Evolutionary conservation across 352 stramenopile species (phyloP), one percentile per base, ranked within the genome.

Genomic region (Phytophthora uliginosa): DNA sequence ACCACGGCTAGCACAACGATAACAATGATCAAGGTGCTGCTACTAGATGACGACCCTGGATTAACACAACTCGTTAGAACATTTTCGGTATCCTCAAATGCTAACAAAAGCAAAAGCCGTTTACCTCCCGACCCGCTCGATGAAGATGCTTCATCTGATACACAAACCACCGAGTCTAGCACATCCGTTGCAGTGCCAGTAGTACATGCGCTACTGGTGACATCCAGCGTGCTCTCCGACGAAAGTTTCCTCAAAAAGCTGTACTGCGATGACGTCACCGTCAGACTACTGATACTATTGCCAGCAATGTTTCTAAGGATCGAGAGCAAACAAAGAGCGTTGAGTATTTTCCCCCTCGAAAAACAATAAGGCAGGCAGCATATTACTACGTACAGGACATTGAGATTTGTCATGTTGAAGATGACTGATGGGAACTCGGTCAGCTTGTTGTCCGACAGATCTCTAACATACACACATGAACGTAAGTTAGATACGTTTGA

Each of bases 401-500:
- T 87, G 66, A 94, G 85, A 61, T 88, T 85, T 12, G 77, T 78
- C 83, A 93, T 92, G 62, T 88, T 87, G 74, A 93, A 94, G 9
- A 94, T 79, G 3, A 58, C 69, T 7, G 61, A 76, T 15, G 83
- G 76, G 62, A 94, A 94, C 10, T 71, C 77, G 0, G 78, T 85
- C 64, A 94, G 53, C 22, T 73, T 71, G 47, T 94, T 94, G 69
- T 74, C 36, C 4, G 76, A 79, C 50, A 94, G 52, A 55, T 88
- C 73, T 40, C 85, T 92, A 55, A 34, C 50, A 52, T n/a, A n/a
- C 1, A 34, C 67, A 20, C n/a, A 74, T 0, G 17, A 73, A 78
- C 4, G 34, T 7, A 45, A 17, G 15, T 24, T 33, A 47, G 17
- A 7, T 24, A 26, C 7, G 6, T 38, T 47, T 20, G 47, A 54